Conservation (phyloP, 495 filamentous ascomycete genomes). For the Penicillium flavigenum region DNA sequence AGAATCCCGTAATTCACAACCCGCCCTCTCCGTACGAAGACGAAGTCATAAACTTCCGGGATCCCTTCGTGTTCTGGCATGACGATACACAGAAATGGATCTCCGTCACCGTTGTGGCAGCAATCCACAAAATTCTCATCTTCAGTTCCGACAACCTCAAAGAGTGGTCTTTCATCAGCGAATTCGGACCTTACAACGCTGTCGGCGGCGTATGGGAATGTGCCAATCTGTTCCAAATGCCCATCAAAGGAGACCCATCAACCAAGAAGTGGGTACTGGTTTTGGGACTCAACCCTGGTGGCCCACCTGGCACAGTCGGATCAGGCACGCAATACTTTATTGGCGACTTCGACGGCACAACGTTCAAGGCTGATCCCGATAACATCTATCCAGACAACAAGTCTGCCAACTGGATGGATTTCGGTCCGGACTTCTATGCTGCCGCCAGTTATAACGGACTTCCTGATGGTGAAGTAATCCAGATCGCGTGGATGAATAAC, state of each 20-base stretch:
- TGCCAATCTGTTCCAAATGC: slow-evolving; percentile 48
- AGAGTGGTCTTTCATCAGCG: slow-evolving; percentile 53
- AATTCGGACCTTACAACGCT: slow-evolving; percentile 52
- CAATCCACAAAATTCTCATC: slow-evolving; percentile 52
- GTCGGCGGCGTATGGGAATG: slow-evolving; percentile 61
- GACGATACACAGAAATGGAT: slow-evolving; percentile 48
- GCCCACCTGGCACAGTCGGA: slow-evolving; percentile 50
- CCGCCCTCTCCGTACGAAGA: slow-evolving; percentile 34
- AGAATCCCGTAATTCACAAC: slow-evolving; percentile 53
- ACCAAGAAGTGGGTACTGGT: slow-evolving; percentile 46
- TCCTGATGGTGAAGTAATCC: slow-evolving; percentile 33
- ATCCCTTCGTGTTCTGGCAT: slow-evolving; percentile 58
- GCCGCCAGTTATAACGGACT: slow-evolving; percentile 4
- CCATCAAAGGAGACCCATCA: slow-evolving; percentile 25
- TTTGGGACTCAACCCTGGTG: slow-evolving; percentile 57
- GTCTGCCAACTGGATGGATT: slow-evolving; percentile 8
- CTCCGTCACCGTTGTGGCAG: slow-evolving; percentile 45
- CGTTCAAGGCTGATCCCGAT: slow-evolving; percentile 28
- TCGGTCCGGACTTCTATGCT: slow-evolving; percentile 8
- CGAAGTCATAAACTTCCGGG: slow-evolving; percentile 50
- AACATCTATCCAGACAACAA: slow-evolving; percentile 11
- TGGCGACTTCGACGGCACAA: slow-evolving; percentile 39
- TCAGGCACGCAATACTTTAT: slow-evolving; percentile 39
- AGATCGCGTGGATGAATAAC: slow-evolving; percentile 60
- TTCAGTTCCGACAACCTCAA: slow-evolving; percentile 54